These are phyloP conservation scores for Boletus reticuloceps DNA, from an alignment of 768 basidiomycete species.

Conservation along the genomic window DNA sequence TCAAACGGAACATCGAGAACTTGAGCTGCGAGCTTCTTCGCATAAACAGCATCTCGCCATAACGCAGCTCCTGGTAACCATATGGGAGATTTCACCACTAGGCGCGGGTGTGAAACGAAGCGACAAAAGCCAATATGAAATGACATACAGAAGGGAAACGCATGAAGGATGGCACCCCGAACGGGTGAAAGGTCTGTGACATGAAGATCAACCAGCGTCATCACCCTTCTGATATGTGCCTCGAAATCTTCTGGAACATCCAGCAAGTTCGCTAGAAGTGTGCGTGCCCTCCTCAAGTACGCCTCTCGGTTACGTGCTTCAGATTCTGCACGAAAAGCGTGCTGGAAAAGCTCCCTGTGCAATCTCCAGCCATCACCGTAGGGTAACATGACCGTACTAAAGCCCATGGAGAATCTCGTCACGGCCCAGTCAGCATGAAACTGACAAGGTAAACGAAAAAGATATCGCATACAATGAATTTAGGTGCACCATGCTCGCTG, in stretches of 20 bases:
- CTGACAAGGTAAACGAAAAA: not conserved
- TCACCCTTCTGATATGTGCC: slow-evolving; percentile 22
- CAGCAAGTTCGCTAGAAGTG: slow-evolving; percentile 22
- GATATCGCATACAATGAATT: slow-evolving; percentile 10
- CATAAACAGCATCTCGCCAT: slow-evolving; percentile 16
- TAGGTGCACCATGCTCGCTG: slow-evolving; percentile 11
- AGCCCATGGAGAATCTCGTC: slow-evolving; percentile 26
- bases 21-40: slow-evolving; percentile 12
- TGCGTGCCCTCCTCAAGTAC: slow-evolving; percentile 17
- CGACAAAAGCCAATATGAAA: not conserved
- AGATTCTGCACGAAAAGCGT: slow-evolving; percentile 24
- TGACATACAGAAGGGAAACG: slow-evolving; percentile 24
- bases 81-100: slow-evolving; percentile 21
- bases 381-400: slow-evolving; percentile 27
- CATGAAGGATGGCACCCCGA: slow-evolving; percentile 14
- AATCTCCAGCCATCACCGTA: slow-evolving; percentile 31
- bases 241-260: slow-evolving; percentile 25
- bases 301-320: slow-evolving; percentile 16
- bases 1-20: slow-evolving; percentile 25
- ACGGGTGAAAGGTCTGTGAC: slow-evolving; percentile 21
- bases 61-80: slow-evolving; percentile 25
- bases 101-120: not conserved
- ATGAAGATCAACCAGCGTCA: slow-evolving; percentile 16
- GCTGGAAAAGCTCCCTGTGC: slow-evolving; percentile 31
- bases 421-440: not conserved